Evolutionary conservation across 2,329 filamentous ascomycete genomes (phyloP), one percentile per base, ranked within the genome.

Genomic region (Ophiostoma triangulosporum): DNA sequence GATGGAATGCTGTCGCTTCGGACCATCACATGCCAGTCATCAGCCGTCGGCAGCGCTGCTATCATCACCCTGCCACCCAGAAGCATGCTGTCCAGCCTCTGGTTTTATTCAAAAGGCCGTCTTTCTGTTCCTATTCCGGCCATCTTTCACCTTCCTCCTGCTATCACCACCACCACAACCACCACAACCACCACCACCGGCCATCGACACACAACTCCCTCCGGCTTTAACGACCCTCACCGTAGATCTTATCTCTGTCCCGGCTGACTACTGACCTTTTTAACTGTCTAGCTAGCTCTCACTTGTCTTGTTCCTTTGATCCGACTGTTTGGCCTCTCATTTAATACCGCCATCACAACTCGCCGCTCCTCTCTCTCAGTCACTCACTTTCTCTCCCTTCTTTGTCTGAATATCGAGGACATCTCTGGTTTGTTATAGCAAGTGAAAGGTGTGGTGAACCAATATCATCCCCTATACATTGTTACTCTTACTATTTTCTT

Each of bases 31-130:
- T n/a, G n/a, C n/a, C n/a, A n/a, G n/a, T 6, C 12, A 27, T 22
- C 31, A 6, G 35, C 48, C 20, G 12, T 11, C 14, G 6, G 7
- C 20, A 29, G n/a, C 20, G 33, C 27, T 22, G 8, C 17, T 43
- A 40, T 26, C 52, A 52, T 55, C 51, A 27, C 32, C 55, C 55
- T 53, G 55, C 53, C 55, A 57, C 53, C 53, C 50, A n/a, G 3
- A 15, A 55, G 33, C 35, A 55, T 50, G 50, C 32, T 14, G 15
- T 6, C n/a, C 14, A 5, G 17, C 11, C 46, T 22, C 38, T 11
- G n/a, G 14, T 24, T 48, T 48, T 33, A 48, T 50, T 17, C 22
- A 50, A 29, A 46, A 29, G 24, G 3, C 15, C 24, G 6, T 7
- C 20, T 27, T n/a, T 51, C 26, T 40, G 7, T 29, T 46, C 51